phyloP scores from a whole-genome alignment of 169 alveolate genomes.

The Cyclospora cayetanensis region DNA sequence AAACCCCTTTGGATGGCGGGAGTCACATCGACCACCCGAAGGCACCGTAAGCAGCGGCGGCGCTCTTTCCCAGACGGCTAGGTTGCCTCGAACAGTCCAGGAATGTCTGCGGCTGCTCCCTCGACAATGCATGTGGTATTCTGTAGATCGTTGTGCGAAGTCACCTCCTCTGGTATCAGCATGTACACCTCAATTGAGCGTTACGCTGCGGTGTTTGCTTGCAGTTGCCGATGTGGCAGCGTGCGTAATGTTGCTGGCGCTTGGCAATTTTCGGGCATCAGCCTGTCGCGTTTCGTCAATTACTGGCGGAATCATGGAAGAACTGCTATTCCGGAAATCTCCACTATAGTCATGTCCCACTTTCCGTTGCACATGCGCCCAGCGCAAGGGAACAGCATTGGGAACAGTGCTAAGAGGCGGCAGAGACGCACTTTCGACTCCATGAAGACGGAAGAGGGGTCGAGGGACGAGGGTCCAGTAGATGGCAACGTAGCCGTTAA shows the following conservation, averaged over 20 bases:
- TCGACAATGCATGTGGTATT: too few species aligned
- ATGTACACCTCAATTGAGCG: too few species aligned
- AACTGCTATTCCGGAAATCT: neutral
- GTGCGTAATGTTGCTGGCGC: slow-evolving; percentile 67
- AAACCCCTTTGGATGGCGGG: slow-evolving; percentile 70
- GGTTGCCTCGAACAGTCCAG: too few species aligned
- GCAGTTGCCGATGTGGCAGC: slow-evolving; percentile 58
- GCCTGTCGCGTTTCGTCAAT: slow-evolving; percentile 61
- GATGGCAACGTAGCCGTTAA: neutral
- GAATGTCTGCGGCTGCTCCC: neutral
- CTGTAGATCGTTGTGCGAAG: too few species aligned
- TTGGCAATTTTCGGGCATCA: slow-evolving; percentile 69
- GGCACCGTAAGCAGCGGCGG: slow-evolving; percentile 38
- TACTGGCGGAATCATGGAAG: slow-evolving; percentile 68
- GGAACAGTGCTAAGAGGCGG: slow-evolving; percentile 5
- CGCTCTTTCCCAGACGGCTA: too few species aligned
- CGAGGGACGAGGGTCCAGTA: neutral
- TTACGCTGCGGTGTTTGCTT: too few species aligned
- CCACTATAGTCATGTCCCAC: neutral
- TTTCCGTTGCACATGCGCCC: neutral
- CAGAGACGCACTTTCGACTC: neutral
- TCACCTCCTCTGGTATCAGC: too few species aligned
- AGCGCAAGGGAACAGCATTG: neutral
- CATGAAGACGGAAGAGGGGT: neutral
- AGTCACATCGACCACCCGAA: slow-evolving; percentile 71